phyloP scores from a whole-genome alignment of 2,329 filamentous ascomycete species.

The Blastomyces silverae region DNA sequence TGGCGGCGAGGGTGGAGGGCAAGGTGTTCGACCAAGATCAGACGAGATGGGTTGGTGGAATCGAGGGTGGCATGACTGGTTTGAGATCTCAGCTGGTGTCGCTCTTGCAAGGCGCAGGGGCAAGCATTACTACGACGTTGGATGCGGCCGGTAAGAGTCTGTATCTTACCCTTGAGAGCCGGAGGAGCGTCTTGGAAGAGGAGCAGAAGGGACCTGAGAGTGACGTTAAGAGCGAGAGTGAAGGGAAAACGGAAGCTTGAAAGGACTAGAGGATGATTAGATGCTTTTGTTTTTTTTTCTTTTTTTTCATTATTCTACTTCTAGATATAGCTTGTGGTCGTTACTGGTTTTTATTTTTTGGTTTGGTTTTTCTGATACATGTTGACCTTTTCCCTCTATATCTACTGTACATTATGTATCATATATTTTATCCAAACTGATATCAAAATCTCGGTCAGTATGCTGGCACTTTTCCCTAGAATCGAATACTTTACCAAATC shows the following conservation, averaged over 20 bases:
- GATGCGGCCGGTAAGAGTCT: constrained; percentile 74
- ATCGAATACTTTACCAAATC: not conserved
- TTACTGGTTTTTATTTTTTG: not conserved
- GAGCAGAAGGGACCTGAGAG: constrained; percentile 43
- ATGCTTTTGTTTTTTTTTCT: not conserved
- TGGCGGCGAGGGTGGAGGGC: constrained; percentile 82
- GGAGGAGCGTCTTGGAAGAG: constrained; percentile 74
- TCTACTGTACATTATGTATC: constrained; percentile 17
- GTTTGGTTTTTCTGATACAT: not conserved
- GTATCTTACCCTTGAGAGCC: constrained; percentile 80
- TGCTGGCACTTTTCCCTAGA: not conserved
- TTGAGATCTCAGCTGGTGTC: constrained; percentile 73
- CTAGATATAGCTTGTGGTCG: constrained; percentile 7
- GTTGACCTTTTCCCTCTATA: not conserved
- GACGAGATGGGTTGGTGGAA: constrained; percentile 63
- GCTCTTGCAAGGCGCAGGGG: constrained; percentile 72
- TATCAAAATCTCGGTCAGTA: not conserved
- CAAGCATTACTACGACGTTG: constrained; percentile 68
- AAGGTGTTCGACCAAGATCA: constrained; percentile 72
- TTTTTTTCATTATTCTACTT: not conserved
- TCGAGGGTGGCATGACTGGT: constrained; percentile 72
- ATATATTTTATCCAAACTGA: constrained; percentile 14
- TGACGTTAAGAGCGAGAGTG: constrained; percentile 20
- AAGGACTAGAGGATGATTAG: constrained; percentile 10
- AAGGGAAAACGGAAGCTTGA: constrained; percentile 12